A percentile compares a stretch with the other conserved stretches of the same genome.
phyloP scores from a whole-genome alignment of 129 eudicot species.

The Artemisia annua region DNA sequence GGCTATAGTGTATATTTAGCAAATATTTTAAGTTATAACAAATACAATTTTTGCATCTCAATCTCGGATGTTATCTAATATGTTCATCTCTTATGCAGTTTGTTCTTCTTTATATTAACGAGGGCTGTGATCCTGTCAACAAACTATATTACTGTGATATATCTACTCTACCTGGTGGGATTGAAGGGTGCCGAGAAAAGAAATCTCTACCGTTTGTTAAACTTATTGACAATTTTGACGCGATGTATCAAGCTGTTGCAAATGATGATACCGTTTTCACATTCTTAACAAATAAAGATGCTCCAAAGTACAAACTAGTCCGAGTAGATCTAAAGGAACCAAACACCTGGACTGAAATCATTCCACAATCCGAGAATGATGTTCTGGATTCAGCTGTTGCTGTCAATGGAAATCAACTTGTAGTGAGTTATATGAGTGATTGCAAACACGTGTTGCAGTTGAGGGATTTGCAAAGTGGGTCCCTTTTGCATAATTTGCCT shows the following conservation, averaged over 20 bases:
- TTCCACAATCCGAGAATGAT: conserved; percentile 67
- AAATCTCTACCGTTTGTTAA: conserved; percentile 75
- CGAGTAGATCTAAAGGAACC: conserved; percentile 81
- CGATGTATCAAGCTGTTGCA: conserved; percentile 60
- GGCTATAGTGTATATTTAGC: no score
- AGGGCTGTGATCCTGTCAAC: conserved; percentile 83
- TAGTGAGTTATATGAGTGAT: conserved; percentile 82
- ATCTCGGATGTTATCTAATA: neutral
- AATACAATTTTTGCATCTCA: neutral
- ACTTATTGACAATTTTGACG: conserved; percentile 84
- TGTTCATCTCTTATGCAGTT: conserved; percentile 55
- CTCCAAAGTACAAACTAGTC: conserved; percentile 77
- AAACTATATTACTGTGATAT: conserved; percentile 82
- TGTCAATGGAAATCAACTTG: conserved; percentile 56
- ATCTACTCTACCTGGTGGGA: conserved; percentile 63
- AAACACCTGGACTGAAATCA: conserved; percentile 57
- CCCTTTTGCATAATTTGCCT: conserved; percentile 66
- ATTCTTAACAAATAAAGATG: conserved; percentile 78
- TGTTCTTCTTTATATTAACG: conserved; percentile 59
- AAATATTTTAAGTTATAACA: no score
- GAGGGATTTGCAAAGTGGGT: conserved; percentile 82
- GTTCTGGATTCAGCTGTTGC: conserved; percentile 79
- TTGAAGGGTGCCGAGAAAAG: conserved; percentile 56
- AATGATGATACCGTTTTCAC: conserved; percentile 84
- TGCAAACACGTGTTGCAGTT: conserved; percentile 80